These are phyloP conservation scores for Trichosporon sp. DNA, from an alignment of 1,284 basidiomycete genomes.

Conservation along the genomic window DNA sequence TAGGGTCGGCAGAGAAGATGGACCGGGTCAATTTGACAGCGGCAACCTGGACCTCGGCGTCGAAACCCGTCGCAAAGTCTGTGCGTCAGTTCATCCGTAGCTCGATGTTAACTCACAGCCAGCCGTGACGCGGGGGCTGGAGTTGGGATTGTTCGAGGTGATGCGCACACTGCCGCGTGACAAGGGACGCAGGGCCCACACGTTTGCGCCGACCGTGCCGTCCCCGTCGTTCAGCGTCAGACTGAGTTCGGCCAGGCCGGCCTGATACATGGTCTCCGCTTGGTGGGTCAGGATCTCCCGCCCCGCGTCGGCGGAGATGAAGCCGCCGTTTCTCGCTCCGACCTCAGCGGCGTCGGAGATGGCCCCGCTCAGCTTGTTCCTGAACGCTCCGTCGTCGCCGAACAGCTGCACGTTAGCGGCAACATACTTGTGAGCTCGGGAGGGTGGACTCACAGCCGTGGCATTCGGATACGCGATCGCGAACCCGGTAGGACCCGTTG, in stretches of 20 bases:
- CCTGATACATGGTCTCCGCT: constrained; percentile 42
- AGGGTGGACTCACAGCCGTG: constrained; percentile 23
- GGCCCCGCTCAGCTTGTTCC: constrained; percentile 25
- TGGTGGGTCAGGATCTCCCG: constrained; percentile 40
- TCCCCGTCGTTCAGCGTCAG: constrained; percentile 42
- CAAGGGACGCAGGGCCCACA: constrained; percentile 50
- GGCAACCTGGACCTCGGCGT: constrained; percentile 51
- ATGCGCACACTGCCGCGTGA: constrained; percentile 59
- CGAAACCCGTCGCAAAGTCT: constrained; percentile 41
- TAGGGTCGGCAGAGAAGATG: constrained; percentile 42
- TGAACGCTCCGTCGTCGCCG: not conserved
- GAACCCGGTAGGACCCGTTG: constrained; percentile 34
- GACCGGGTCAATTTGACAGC: constrained; percentile 45
- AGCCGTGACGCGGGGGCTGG: constrained; percentile 65
- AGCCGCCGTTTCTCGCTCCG: constrained; percentile 33
- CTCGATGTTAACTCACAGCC: not conserved
- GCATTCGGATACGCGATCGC: constrained; percentile 38
- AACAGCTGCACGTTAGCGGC: constrained; percentile 21
- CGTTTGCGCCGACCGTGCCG: constrained; percentile 41
- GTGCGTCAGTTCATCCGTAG: not conserved
- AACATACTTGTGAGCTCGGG: no score
- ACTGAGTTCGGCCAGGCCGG: constrained; percentile 48
- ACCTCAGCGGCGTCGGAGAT: constrained; percentile 37
- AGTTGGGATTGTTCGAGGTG: constrained; percentile 63
- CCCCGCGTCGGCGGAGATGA: constrained; percentile 33